Percentiles rank a stretch among this genome's conserved stretches.
Evolutionary conservation across 2,329 filamentous ascomycete genomes (phyloP).

Genomic region (Dactylonectria macrodidyma): DNA sequence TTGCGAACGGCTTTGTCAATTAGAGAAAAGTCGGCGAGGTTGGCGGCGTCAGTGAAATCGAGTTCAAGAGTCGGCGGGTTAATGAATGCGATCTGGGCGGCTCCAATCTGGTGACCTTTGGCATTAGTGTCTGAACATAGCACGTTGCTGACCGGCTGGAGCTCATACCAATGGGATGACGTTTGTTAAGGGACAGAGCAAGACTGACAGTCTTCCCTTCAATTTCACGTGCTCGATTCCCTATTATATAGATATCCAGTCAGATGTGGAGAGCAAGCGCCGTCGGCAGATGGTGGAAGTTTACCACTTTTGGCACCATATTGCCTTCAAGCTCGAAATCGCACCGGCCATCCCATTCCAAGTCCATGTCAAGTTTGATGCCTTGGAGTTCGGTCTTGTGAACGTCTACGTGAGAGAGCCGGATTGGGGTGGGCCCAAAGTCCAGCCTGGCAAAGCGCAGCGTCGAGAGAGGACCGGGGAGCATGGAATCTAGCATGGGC

Average conservation of each 20-base stretch:
- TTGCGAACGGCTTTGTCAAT: conserved; percentile 45
- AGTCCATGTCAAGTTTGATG: conserved; percentile 48
- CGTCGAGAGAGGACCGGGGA: conserved; percentile 42
- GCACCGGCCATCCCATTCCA: conserved; percentile 43
- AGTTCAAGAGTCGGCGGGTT: conserved; percentile 45
- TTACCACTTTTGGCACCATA: conserved; percentile 47
- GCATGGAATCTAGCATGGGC: conserved; percentile 44
- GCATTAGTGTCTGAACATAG: conserved; percentile 6
- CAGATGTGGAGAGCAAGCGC: background rate
- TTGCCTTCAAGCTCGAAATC: conserved; percentile 46
- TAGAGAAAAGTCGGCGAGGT: conserved; percentile 42
- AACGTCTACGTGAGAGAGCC: conserved; percentile 44
- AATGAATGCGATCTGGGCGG: conserved; percentile 45
- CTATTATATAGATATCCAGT: conserved; percentile 16
- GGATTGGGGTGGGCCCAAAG: conserved; percentile 39
- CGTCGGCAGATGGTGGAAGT: background rate
- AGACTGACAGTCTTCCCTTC: conserved; percentile 40
- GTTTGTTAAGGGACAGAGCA: conserved; percentile 44
- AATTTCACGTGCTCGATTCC: conserved; percentile 46
- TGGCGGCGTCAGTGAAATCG: conserved; percentile 46
- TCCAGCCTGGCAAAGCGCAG: conserved; percentile 44
- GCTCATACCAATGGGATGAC: conserved; percentile 42
- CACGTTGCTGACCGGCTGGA: background rate
- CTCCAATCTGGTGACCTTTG: conserved; percentile 37
- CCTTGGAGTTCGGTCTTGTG: conserved; percentile 42